These are phyloP conservation scores for Cronartium quercuum DNA, from an alignment of 1,284 basidiomycete genomes.

Conservation along the genomic window DNA sequence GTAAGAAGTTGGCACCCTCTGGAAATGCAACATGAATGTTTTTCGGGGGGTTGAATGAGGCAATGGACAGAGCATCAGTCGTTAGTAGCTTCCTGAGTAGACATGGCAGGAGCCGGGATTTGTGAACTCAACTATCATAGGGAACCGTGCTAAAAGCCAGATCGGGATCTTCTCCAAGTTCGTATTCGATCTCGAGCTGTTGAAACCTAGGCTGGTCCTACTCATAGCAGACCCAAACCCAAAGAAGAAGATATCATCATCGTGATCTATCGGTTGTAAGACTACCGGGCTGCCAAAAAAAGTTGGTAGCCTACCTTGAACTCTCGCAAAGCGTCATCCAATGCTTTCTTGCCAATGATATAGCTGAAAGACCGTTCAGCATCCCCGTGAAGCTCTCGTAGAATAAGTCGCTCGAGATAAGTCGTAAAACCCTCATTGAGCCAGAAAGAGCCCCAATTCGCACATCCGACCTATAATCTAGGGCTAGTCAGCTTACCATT, in stretches of 20 bases:
- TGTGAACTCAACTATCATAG: slow-evolving; percentile 34
- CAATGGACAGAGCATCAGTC: background rate
- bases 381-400: slow-evolving; percentile 66
- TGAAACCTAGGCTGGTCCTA: slow-evolving; percentile 63
- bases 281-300: background rate
- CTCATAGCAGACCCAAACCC: background rate
- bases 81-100: slow-evolving; percentile 46
- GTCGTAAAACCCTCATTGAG: slow-evolving; percentile 70
- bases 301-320: slow-evolving; percentile 45
- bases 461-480: slow-evolving; percentile 37
- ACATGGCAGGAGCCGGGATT: slow-evolving; percentile 44
- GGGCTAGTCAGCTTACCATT: background rate
- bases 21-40: background rate
- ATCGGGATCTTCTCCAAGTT: slow-evolving; percentile 63
- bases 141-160: slow-evolving; percentile 45
- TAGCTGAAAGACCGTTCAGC: slow-evolving; percentile 75
- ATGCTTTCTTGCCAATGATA: slow-evolving; percentile 66
- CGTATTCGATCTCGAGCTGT: slow-evolving; percentile 75
- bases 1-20: slow-evolving; percentile 63
- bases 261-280: too few relatives aligned
- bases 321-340: slow-evolving; percentile 65
- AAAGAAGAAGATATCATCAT: background rate
- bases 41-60: background rate
- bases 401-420: slow-evolving; percentile 80
- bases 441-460: slow-evolving; percentile 43